Evolutionary conservation across 2,329 filamentous ascomycete species (phyloP), one percentile per base, ranked within the genome.

Genomic region (Aureobasidium sp.): DNA sequence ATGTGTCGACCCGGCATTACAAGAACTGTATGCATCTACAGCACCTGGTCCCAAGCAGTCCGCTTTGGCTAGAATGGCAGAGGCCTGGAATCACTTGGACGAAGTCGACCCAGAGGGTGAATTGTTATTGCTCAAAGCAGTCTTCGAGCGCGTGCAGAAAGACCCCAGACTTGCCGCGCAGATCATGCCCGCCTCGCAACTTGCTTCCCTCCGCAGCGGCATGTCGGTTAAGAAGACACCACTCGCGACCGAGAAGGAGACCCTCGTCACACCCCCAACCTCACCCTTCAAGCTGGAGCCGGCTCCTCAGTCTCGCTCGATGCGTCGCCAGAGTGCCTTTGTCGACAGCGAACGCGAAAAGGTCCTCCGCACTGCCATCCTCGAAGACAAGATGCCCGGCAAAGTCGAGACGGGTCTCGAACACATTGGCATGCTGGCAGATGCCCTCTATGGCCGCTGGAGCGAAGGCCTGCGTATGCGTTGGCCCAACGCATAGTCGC

Each of bases 381-480:
- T 73, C 57, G 74, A 74, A 61, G 74, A 71, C 63, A 77, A 78
- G 60, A 69, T 83, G 59, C 81, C 80, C 1, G 82, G 79, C 10
- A 74, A 79, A 58, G 67, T 73, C 42, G 71, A 77, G 54, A 79
- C 83, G 1, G 91, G 90, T 2, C 91, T 96, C 88, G 90, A 96
- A 69, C 91, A 96, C 70, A 87, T 86, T 59, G 88, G 89, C 64
- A 83, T 95, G 66, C 76, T 97, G 32, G 88, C 88, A 1, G 90
- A 96, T 67, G 88, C 95, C 17, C 79, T 98, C 17, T 97, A 96
- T 70, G 82, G 84, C 14, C 81, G 91, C 38, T 98, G 93, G 93
- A 83, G 85, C 2, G 88, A 94, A 55, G 90, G 89, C 1, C 73
- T 97, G 62, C 83, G 84, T 58, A 63, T 57, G 24, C 61, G 73